These are phyloP conservation scores for Chalciporus sphaerocephalus DNA, from an alignment of 768 basidiomycete genomes.

Conservation along the genomic window DNA sequence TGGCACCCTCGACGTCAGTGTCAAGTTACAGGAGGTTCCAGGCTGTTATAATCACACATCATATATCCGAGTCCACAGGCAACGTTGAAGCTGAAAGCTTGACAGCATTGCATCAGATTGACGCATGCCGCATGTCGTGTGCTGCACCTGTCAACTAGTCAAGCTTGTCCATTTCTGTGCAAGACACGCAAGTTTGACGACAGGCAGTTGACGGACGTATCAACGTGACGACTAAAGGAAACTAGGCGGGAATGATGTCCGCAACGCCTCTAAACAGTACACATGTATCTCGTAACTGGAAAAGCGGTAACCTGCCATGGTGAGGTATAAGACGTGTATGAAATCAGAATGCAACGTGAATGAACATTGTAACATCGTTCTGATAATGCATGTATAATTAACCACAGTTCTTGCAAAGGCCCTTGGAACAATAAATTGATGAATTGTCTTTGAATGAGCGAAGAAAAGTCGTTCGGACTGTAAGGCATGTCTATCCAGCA, in stretches of 20 bases:
- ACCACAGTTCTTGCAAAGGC: slow-evolving; percentile 1
- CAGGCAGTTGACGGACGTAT: not conserved
- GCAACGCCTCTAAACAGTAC: not conserved
- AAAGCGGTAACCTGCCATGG: slow-evolving; percentile 4
- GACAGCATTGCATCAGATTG: too few relatives aligned
- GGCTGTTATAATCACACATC: too few relatives aligned
- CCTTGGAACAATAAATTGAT: not conserved
- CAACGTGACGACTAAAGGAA: not conserved
- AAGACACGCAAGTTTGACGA: not conserved
- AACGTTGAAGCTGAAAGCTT: too few relatives aligned
- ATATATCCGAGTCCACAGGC: too few relatives aligned
- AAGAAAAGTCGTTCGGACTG: not conserved
- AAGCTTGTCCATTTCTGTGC: slow-evolving; percentile 1
- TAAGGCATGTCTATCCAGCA: slow-evolving; percentile 10
- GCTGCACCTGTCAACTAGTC: too few relatives aligned
- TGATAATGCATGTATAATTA: slow-evolving; percentile 19
- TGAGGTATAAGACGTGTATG: slow-evolving; percentile 11
- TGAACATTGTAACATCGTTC: not conserved
- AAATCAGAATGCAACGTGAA: slow-evolving; percentile 2
- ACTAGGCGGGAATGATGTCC: slow-evolving; percentile 20
- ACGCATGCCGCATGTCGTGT: too few relatives aligned
- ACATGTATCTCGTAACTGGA: not conserved
- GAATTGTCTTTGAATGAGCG: not conserved
- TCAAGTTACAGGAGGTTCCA: too few relatives aligned
- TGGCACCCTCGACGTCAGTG: too few relatives aligned